These are phyloP conservation scores for Tolypocladium capitatum DNA, from an alignment of 2,329 filamentous ascomycete species.

Conservation along the genomic window DNA sequence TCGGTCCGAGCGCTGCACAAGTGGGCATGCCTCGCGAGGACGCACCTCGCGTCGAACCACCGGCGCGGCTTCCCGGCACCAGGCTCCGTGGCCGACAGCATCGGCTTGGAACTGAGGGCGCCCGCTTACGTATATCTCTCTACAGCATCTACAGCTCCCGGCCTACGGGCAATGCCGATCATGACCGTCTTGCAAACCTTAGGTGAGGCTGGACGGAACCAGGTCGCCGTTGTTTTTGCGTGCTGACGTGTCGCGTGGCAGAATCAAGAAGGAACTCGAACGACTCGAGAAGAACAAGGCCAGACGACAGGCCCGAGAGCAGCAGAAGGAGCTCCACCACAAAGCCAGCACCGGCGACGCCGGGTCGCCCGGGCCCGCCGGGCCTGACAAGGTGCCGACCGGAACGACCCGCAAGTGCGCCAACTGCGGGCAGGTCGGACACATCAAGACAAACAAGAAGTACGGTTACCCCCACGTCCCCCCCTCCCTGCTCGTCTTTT, in stretches of 20 bases:
- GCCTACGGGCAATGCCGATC: slow-evolving; percentile 36
- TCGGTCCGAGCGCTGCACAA: slow-evolving; percentile 8
- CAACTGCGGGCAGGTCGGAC: slow-evolving; percentile 90
- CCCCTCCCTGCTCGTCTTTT: slow-evolving; percentile 15
- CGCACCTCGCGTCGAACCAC: background rate
- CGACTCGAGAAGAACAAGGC: slow-evolving; percentile 87
- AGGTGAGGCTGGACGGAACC: slow-evolving; percentile 21
- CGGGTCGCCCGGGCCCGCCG: slow-evolving; percentile 33
- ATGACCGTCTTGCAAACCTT: slow-evolving; percentile 33
- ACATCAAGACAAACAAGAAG: slow-evolving; percentile 99
- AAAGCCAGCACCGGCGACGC: slow-evolving; percentile 29
- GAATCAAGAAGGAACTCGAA: slow-evolving; percentile 52
- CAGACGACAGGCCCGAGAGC: slow-evolving; percentile 77
- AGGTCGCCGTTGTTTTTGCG: too few species aligned
- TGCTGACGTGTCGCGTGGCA: slow-evolving; percentile 3
- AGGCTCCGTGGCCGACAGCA: slow-evolving; percentile 15
- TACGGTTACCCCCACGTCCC: slow-evolving; percentile 31
- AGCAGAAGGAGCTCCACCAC: slow-evolving; percentile 59
- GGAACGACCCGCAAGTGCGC: slow-evolving; percentile 86
- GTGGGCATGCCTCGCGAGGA: slow-evolving; percentile 8
- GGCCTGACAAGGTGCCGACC: slow-evolving; percentile 37
- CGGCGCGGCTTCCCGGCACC: slow-evolving; percentile 14
- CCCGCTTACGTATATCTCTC: slow-evolving; percentile 25
- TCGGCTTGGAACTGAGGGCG: slow-evolving; percentile 21
- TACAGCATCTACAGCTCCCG: slow-evolving; percentile 35